Evolutionary conservation across 2,329 filamentous ascomycete genomes (phyloP).

Genomic region (Lasiodiplodia sp.): DNA sequence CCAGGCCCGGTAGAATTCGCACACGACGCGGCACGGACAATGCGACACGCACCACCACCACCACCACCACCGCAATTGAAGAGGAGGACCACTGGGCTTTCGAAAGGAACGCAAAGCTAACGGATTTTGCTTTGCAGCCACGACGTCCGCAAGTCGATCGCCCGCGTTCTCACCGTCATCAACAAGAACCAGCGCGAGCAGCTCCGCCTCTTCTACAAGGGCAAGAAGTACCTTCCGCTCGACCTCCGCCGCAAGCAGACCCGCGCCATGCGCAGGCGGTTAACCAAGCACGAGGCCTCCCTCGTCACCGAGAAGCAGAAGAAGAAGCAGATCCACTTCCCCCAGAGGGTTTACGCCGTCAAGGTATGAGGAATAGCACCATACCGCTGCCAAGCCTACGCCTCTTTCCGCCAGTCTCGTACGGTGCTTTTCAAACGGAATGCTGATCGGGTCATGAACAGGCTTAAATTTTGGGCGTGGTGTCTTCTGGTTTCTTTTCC

Average conservation of each 20-base stretch:
- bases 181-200: slow-evolving; percentile 99
- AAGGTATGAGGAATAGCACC: slow-evolving; percentile 69
- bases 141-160: slow-evolving; percentile 99
- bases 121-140: slow-evolving; percentile 66
- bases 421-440: neutral
- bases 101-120: slow-evolving; percentile 21
- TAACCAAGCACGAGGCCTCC: slow-evolving; percentile 89
- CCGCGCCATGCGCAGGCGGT: slow-evolving; percentile 93
- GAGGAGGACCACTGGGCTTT: neutral
- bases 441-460: slow-evolving; percentile 14
- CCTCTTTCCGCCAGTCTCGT: neutral
- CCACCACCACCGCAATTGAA: slow-evolving; percentile 1
- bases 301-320: slow-evolving; percentile 90
- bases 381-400: neutral
- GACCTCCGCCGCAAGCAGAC: slow-evolving; percentile 99
- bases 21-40: slow-evolving; percentile 1
- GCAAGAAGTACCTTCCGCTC: slow-evolving; percentile 99
- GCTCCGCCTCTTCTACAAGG: slow-evolving; percentile 99
- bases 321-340: slow-evolving; percentile 97
- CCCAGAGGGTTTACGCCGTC: slow-evolving; percentile 97
- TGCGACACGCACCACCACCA: slow-evolving; percentile 3
- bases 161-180: slow-evolving; percentile 98
- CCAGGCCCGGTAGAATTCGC: slow-evolving; percentile 38
- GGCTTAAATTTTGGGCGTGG: slow-evolving; percentile 26
- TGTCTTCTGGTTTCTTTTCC: slow-evolving; percentile 31